Base-by-base conservation (phyloP, 768 basidiomycete species). In the Pholiota molesta region DNA sequence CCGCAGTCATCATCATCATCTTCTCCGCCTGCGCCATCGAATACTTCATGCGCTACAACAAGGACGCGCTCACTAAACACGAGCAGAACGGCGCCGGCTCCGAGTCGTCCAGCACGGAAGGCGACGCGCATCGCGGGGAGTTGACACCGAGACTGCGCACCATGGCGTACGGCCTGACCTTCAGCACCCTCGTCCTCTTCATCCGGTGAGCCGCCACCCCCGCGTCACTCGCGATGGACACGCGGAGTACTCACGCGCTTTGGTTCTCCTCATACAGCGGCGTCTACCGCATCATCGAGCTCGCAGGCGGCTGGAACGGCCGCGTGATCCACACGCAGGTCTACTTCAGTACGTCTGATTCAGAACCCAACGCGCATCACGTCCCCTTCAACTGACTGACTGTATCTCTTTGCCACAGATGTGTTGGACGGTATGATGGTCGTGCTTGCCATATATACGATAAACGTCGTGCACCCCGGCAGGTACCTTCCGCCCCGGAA, bases 261-360 rank as follows among this genome's bases (percentile, higher is more conserved):
- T 16, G 7, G 23, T 33, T 44, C 23, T 16, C 23, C 44, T 39
- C 7, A 63, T 19, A 13, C 55, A 82, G 79, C 40, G 72, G 75
- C 7, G 69, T 81, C 16, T 81, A 82, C 67, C 75, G 80, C 39
- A 77, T 75, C 3, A 71, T 78, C 44, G 80, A 81, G 65, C 72
- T 82, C 2, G 54, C 71, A 6, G 77, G 78, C 45, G 77, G 80
- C 5, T 81, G 81, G 81, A 64, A 64, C 23, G 79, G 81, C 5
- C 64, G 67, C 6, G 74, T 82, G 56, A 77, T 79, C 39, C 63
- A 66, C 2, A 80, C 77, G 0, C 67, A 83, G 63, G 62, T 75
- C 10, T 78, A 76, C 55, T 70, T 70, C 61, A 70, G 67, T 68
- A 59, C 16, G 65, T 16, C 49, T 33, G n/a, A n/a, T n/a, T n/a